phyloP scores from a whole-genome alignment of 345 rosid genomes.

The Lepidium sativum region DNA sequence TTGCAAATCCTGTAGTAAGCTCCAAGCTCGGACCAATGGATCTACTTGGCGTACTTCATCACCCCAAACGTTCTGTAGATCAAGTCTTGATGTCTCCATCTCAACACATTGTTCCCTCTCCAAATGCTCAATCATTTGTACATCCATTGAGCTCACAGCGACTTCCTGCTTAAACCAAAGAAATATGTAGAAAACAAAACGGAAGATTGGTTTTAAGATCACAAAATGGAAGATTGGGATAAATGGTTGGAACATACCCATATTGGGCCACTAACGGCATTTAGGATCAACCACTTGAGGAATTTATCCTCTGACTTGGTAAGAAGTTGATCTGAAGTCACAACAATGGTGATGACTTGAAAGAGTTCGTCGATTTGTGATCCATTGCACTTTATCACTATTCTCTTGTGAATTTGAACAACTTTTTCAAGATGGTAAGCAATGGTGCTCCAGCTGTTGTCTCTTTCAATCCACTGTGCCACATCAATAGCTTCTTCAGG shows the following conservation, averaged over 20 bases:
- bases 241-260: slow-evolving; percentile 47
- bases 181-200: neutral
- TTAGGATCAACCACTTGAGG: slow-evolving; percentile 40
- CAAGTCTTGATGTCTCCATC: slow-evolving; percentile 30
- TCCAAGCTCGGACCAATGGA: slow-evolving; percentile 48
- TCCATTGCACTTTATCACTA: slow-evolving; percentile 47
- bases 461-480: slow-evolving; percentile 31
- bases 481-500: slow-evolving; percentile 31
- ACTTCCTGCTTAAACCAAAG: slow-evolving; percentile 42
- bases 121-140: slow-evolving; percentile 27
- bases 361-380: slow-evolving; percentile 39
- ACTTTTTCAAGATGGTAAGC: slow-evolving; percentile 48
- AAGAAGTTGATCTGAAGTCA: slow-evolving; percentile 37
- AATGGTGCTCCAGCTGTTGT: slow-evolving; percentile 24
- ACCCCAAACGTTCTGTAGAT: slow-evolving; percentile 56
- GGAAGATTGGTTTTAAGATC: neutral
- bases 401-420: slow-evolving; percentile 42
- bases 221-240: neutral
- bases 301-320: slow-evolving; percentile 50
- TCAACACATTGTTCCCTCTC: slow-evolving; percentile 41
- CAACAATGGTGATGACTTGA: slow-evolving; percentile 47
- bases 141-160: slow-evolving; percentile 38
- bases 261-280: slow-evolving; percentile 42
- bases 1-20: slow-evolving; percentile 33
- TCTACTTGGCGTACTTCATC: slow-evolving; percentile 38